These are phyloP conservation scores for Ophiostoma sp. DNA, from an alignment of 2,329 filamentous ascomycete species.

Conservation along the genomic window DNA sequence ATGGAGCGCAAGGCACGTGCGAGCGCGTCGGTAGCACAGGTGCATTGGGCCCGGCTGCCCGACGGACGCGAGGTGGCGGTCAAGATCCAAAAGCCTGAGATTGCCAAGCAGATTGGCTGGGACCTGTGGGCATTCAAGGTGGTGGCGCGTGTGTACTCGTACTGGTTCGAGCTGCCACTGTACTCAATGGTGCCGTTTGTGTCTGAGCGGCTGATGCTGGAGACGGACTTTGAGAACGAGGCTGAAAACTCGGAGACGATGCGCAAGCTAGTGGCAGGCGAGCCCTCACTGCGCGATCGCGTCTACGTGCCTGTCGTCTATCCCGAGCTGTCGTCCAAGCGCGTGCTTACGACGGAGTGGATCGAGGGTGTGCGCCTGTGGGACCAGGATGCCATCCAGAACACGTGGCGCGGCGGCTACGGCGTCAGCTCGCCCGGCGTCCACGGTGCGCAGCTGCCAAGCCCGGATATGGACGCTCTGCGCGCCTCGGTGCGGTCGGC, in stretches of 20 bases:
- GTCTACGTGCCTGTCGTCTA: conserved; percentile 89
- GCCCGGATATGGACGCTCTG: conserved; percentile 43
- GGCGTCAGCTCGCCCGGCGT: conserved; percentile 73
- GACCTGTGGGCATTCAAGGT: conserved; percentile 95
- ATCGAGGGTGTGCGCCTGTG: conserved; percentile 90
- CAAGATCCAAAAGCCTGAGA: conserved; percentile 95
- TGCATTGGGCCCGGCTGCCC: conserved; percentile 82
- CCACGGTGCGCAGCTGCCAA: conserved; percentile 56
- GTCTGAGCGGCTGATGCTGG: conserved; percentile 80
- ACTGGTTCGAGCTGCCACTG: conserved; percentile 87
- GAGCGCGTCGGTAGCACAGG: conserved; percentile 90
- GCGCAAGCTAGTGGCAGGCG: conserved; percentile 66
- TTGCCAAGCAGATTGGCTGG: conserved; percentile 83
- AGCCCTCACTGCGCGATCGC: conserved; percentile 67
- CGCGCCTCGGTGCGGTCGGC: conserved; percentile 42
- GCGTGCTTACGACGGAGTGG: conserved; percentile 94
- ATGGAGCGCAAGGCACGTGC: conserved; percentile 59
- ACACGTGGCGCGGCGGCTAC: conserved; percentile 71
- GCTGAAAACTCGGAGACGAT: conserved; percentile 82
- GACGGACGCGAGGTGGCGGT: conserved; percentile 91
- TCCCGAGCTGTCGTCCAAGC: conserved; percentile 70
- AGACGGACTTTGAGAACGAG: conserved; percentile 93
- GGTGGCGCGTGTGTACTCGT: conserved; percentile 75
- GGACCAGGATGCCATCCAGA: conserved; percentile 79
- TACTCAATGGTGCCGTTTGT: conserved; percentile 90